Percentiles rank a stretch among this genome's conserved stretches.
Conservation (phyloP, 768 basidiomycete genomes). For the Collybiopsis confluens region DNA sequence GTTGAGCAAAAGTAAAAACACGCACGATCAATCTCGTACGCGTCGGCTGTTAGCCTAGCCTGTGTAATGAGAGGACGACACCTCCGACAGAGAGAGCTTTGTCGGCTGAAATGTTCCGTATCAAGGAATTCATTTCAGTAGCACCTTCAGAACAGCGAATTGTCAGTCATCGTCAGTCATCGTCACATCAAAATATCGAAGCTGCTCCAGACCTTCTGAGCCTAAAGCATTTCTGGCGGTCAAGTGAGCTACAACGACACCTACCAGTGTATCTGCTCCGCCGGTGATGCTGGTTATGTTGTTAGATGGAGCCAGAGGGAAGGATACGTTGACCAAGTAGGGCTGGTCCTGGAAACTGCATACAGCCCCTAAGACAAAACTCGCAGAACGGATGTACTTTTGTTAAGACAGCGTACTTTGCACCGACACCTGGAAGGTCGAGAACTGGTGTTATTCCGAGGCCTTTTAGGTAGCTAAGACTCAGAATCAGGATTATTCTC, state of each 20-base stretch:
- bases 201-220: constrained; percentile 7
- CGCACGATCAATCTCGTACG: constrained; percentile 13
- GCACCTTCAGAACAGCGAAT: neutral
- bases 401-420: constrained; percentile 12
- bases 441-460: constrained; percentile 12
- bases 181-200: neutral
- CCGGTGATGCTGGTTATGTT: constrained; percentile 10
- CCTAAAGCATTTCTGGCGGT: constrained; percentile 12
- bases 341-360: constrained; percentile 14
- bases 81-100: constrained; percentile 12
- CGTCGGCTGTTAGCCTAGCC: constrained; percentile 10
- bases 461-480: constrained; percentile 6
- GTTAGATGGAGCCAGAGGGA: constrained; percentile 11
- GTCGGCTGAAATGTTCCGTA: constrained; percentile 8
- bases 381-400: no score
- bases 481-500: neutral
- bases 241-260: constrained; percentile 9
- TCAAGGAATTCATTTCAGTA: neutral
- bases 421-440: constrained; percentile 17
- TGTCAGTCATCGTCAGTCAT: neutral
- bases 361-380: neutral
- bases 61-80: constrained; percentile 9
- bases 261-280: neutral
- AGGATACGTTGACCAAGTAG: constrained; percentile 10
- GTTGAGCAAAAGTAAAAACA: neutral